Evolutionary conservation across 768 basidiomycete species (phyloP).

Genomic region (Guyanaporus albipodus): DNA sequence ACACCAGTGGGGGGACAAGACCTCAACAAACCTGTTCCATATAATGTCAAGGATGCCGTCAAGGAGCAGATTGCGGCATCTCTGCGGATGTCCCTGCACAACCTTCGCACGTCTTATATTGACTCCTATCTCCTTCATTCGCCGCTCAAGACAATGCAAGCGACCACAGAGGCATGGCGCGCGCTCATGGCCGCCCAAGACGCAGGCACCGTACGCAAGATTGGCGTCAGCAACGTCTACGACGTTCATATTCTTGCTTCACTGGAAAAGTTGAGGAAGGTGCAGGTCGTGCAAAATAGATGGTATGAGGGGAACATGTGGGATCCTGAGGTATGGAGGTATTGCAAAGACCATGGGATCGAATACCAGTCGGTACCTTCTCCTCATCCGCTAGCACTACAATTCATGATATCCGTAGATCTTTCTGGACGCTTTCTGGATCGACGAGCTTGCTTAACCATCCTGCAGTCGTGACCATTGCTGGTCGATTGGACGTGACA

Average conservation of each 20-base stretch:
- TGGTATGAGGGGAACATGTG: constrained; percentile 82
- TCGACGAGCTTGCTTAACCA: constrained; percentile 59
- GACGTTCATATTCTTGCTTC: constrained; percentile 52
- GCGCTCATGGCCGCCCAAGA: constrained; percentile 59
- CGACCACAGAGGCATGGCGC: constrained; percentile 69
- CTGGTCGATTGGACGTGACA: constrained; percentile 47
- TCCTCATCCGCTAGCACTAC: not conserved
- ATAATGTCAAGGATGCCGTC: constrained; percentile 51
- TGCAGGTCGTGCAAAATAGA: constrained; percentile 78
- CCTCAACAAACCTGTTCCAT: constrained; percentile 64
- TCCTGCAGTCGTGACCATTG: constrained; percentile 42
- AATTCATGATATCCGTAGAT: constrained; percentile 38
- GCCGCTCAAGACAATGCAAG: constrained; percentile 53
- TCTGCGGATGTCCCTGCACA: constrained; percentile 57
- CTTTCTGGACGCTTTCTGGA: constrained; percentile 87
- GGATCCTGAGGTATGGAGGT: constrained; percentile 61
- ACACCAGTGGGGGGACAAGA: constrained; percentile 77
- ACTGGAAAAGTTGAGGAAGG: constrained; percentile 49
- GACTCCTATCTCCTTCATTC: constrained; percentile 81
- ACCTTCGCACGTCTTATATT: constrained; percentile 69
- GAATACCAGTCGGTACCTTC: constrained; percentile 60
- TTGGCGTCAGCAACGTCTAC: constrained; percentile 79
- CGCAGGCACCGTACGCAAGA: constrained; percentile 56
- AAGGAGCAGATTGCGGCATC: constrained; percentile 60
- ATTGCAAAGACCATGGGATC: constrained; percentile 59